Evolutionary conservation across 164 flowering plant genomes (phyloP).

Genomic region (Sextonia rubra): DNA sequence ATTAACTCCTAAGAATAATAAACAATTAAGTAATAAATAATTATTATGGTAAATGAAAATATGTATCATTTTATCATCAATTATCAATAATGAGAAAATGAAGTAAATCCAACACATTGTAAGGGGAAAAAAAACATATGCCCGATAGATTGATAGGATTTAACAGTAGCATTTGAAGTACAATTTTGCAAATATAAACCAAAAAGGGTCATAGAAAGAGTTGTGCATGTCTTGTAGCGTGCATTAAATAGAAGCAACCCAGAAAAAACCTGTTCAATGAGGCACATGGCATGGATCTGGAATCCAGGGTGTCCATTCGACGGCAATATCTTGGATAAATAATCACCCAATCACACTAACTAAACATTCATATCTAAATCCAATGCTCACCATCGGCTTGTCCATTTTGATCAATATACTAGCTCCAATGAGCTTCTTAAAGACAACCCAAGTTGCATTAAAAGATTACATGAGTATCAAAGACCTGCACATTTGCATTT

Average conservation of each 20-base stretch:
- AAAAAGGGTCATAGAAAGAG: not conserved
- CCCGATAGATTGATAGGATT: not conserved
- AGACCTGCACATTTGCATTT: not conserved
- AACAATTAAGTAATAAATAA: not conserved
- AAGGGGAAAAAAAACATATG: too few species aligned
- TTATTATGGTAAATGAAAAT: not conserved
- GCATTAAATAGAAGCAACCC: not conserved
- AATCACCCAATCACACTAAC: not conserved
- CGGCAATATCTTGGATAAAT: not conserved
- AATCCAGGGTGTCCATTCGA: not conserved
- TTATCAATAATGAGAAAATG: not conserved
- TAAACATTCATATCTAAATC: not conserved
- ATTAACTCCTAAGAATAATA: slow-evolving; percentile 10
- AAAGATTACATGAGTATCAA: not conserved
- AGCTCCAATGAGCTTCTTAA: too few species aligned
- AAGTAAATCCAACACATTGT: not conserved
- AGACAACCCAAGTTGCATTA: not conserved
- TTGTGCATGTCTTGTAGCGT: not conserved
- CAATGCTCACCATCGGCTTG: not conserved
- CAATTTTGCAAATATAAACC: not conserved
- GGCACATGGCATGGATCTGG: not conserved
- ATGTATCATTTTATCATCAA: not conserved
- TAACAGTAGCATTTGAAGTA: not conserved
- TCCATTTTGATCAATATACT: not conserved
- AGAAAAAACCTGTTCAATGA: not conserved